Evolutionary conservation across 2,329 filamentous ascomycete species (phyloP).

Genomic region (Periconia sp.): DNA sequence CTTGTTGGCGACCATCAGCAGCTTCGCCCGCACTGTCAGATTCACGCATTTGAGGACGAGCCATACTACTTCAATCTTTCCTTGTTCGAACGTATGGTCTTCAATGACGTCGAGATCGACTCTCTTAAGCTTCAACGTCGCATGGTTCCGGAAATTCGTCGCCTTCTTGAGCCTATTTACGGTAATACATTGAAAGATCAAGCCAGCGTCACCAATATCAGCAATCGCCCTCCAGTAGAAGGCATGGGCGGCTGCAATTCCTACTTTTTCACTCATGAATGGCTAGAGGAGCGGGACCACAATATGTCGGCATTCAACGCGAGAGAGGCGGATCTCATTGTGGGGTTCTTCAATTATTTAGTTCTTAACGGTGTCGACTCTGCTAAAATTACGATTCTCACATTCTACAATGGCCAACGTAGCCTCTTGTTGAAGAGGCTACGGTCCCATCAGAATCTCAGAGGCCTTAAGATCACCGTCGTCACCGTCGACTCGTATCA

Average conservation of each 20-base stretch:
- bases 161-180: constrained; percentile 68
- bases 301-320: constrained; percentile 72
- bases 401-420: constrained; percentile 87
- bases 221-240: constrained; percentile 58
- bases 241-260: constrained; percentile 68
- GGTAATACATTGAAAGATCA: constrained; percentile 63
- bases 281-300: constrained; percentile 68
- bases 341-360: constrained; percentile 74
- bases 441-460: constrained; percentile 50
- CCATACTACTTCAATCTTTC: constrained; percentile 75
- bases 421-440: constrained; percentile 65
- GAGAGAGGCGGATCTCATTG: constrained; percentile 77
- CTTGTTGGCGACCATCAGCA: constrained; percentile 84
- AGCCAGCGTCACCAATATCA: constrained; percentile 54
- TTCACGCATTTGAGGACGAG: constrained; percentile 62
- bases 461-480: constrained; percentile 58
- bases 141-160: constrained; percentile 73
- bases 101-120: constrained; percentile 66
- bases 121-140: constrained; percentile 72
- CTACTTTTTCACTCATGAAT: constrained; percentile 69
- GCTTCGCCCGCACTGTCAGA: constrained; percentile 71
- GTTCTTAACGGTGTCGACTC: constrained; percentile 67
- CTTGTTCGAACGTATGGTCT: constrained; percentile 80
- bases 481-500: constrained; percentile 89
- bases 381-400: constrained; percentile 76